Evolutionary conservation across 2,329 filamentous ascomycete genomes (phyloP).

Genomic region (Calonectria pteridis): DNA sequence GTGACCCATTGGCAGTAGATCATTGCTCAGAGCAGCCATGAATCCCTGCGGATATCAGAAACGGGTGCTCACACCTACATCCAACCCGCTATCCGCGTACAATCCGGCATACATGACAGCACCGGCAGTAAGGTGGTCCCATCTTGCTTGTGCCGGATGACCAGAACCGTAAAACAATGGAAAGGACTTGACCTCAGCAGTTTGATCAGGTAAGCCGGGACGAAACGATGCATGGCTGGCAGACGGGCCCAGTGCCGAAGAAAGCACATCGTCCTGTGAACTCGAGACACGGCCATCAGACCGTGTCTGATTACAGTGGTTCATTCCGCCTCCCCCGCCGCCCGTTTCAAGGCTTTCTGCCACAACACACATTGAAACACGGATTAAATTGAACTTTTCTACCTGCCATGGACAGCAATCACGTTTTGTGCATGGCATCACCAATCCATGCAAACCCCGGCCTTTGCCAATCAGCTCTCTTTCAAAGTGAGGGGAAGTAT

Average conservation of each 20-base stretch:
- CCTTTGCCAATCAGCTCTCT: neutral
- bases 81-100: conserved; percentile 20
- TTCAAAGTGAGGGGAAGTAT: conserved; percentile 6
- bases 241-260: neutral
- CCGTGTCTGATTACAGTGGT: conserved; percentile 23
- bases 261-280: conserved; percentile 3
- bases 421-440: neutral
- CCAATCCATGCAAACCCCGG: neutral
- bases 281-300: conserved; percentile 25
- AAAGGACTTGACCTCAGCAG: neutral
- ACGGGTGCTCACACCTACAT: conserved; percentile 21
- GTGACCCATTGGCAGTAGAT: conserved; percentile 20
- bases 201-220: neutral
- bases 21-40: neutral
- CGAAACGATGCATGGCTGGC: neutral
- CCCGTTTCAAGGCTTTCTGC: conserved; percentile 18
- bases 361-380: conserved; percentile 9
- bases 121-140: neutral
- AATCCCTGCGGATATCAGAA: conserved; percentile 12
- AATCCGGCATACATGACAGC: conserved; percentile 14
- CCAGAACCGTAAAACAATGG: too few species aligned
- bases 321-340: conserved; percentile 11
- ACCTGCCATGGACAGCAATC: neutral
- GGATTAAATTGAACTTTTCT: neutral
- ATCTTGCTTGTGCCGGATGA: too few species aligned